These are phyloP conservation scores for Arctostaphylos glauca DNA, from an alignment of 148 eudicot genomes.

Conservation along the genomic window DNA sequence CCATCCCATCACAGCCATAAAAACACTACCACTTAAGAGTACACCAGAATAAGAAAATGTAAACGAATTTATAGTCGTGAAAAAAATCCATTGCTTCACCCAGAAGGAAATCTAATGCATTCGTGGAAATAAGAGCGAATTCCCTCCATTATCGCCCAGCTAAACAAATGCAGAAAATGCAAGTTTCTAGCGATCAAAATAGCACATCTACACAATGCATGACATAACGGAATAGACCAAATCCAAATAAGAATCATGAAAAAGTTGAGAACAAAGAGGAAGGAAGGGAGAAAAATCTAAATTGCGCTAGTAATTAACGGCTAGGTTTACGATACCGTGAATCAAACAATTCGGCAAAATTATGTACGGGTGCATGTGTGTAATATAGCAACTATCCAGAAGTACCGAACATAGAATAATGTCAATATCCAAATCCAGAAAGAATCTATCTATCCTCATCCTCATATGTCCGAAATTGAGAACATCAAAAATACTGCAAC, in stretches of 20 bases:
- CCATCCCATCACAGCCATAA: not conserved
- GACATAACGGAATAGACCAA: not conserved
- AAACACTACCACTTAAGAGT: not conserved
- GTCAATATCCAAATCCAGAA: not conserved
- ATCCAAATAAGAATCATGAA: not conserved
- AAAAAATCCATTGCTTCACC: not conserved
- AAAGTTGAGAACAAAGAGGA: not conserved
- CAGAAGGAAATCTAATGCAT: not conserved
- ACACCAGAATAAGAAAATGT: not conserved
- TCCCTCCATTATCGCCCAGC: not conserved
- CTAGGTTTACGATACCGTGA: not conserved
- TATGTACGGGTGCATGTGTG: not conserved
- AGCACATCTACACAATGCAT: not conserved
- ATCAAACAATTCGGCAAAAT: not conserved
- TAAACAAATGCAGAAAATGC: not conserved
- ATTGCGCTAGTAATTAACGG: not conserved
- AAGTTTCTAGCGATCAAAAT: not conserved
- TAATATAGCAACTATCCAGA: not conserved
- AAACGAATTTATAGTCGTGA: not conserved
- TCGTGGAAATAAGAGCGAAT: not conserved
- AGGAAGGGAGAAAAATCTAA: not conserved
- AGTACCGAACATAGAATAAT: not conserved
- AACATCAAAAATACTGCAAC: not conserved
- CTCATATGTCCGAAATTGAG: conserved; percentile 1
- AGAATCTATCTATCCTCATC: not conserved